Percentiles rank a stretch among this genome's conserved stretches.
phyloP scores from a whole-genome alignment of 1,284 basidiomycete species.

The Sanguinoderma infundibulare region DNA sequence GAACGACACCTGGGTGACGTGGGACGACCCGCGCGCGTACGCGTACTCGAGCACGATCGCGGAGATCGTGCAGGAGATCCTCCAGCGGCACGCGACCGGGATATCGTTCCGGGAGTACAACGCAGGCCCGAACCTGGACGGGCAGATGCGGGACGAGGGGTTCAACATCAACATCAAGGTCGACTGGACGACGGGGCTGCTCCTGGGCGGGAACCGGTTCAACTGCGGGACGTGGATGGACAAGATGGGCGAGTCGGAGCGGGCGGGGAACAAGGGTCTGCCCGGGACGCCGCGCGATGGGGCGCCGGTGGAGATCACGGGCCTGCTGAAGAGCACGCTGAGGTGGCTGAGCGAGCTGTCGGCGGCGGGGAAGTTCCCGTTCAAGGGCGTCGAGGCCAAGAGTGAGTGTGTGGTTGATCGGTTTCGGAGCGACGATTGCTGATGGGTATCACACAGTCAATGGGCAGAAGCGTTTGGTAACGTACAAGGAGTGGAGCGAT shows the following conservation, averaged over 20 bases:
- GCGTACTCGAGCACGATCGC: conserved; percentile 82
- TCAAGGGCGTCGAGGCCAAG: conserved; percentile 84
- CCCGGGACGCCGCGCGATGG: conserved; percentile 97
- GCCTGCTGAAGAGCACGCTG: conserved; percentile 90
- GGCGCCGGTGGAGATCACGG: conserved; percentile 95
- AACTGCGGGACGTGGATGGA: conserved; percentile 97
- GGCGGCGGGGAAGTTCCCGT: conserved; percentile 77
- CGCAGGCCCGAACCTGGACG: conserved; percentile 93
- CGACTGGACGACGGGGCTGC: conserved; percentile 93
- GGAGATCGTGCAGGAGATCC: conserved; percentile 94
- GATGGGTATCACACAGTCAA: conserved; percentile 55
- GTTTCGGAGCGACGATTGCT: neutral
- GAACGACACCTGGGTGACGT: conserved; percentile 92
- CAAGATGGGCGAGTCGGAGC: conserved; percentile 93
- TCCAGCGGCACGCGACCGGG: conserved; percentile 92
- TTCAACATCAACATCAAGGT: conserved; percentile 95
- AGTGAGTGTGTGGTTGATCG: conserved; percentile 54
- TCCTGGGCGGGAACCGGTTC: conserved; percentile 85
- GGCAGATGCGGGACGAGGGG: conserved; percentile 92
- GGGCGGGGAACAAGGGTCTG: conserved; percentile 92
- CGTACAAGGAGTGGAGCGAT: conserved; percentile 90
- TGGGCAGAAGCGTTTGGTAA: conserved; percentile 74
- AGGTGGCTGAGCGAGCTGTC: conserved; percentile 84
- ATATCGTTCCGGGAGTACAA: conserved; percentile 97
- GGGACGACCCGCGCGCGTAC: conserved; percentile 89